These are phyloP conservation scores for Euclidium syriacum DNA, from an alignment of 345 rosid species.

Conservation along the genomic window DNA sequence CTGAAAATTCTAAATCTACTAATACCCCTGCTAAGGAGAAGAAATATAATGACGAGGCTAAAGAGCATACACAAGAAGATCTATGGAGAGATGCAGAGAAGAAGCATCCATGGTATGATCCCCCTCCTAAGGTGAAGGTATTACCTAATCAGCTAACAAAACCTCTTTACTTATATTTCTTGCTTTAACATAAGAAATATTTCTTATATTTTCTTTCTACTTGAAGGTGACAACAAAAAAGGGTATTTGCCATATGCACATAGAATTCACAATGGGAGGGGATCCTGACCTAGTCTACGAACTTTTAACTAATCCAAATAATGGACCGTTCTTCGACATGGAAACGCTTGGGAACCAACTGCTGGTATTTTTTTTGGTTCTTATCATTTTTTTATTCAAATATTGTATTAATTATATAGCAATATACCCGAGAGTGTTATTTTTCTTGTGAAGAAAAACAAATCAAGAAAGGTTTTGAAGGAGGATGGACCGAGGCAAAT, in stretches of 20 bases:
- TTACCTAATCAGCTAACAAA: neutral
- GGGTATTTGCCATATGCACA: neutral
- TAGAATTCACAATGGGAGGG: neutral
- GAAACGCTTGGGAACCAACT: slow-evolving; percentile 39
- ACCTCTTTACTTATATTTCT: neutral
- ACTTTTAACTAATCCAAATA: slow-evolving; percentile 50
- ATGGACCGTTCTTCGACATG: slow-evolving; percentile 58
- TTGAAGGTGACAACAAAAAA: slow-evolving; percentile 59
- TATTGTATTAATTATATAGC: neutral
- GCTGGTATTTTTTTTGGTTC: neutral
- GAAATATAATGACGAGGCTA: slow-evolving; percentile 20
- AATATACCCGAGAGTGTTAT: neutral
- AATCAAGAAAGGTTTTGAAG: slow-evolving; percentile 1
- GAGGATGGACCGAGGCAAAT: slow-evolving; percentile 3
- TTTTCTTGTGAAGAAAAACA: neutral
- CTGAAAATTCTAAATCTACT: slow-evolving; percentile 22
- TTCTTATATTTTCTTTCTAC: slow-evolving; percentile 17
- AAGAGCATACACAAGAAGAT: slow-evolving; percentile 35
- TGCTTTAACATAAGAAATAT: neutral
- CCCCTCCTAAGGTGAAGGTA: slow-evolving; percentile 53
- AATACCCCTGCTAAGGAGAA: neutral
- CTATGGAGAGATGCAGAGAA: slow-evolving; percentile 48
- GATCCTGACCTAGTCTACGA: slow-evolving; percentile 58
- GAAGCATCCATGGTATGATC: slow-evolving; percentile 54
- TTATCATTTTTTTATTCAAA: neutral